These are phyloP conservation scores for Noccaea caerulescens DNA, from an alignment of 345 rosid genomes.

Conservation along the genomic window DNA sequence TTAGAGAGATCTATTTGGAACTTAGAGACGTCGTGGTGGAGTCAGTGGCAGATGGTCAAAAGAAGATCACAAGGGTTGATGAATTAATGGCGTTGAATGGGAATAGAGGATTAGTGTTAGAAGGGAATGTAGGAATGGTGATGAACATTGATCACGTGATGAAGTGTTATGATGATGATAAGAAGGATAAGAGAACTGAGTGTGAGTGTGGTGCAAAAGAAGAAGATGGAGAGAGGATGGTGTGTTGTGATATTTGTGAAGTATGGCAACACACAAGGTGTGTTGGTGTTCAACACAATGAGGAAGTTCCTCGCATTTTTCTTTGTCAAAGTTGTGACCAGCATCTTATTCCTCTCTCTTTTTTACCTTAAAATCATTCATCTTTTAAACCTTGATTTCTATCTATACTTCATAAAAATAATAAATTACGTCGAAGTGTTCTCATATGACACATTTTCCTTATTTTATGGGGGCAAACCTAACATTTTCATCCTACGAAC, in stretches of 20 bases:
- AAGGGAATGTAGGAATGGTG: slow-evolving; percentile 51
- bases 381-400: slow-evolving; percentile 4
- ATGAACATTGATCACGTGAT: slow-evolving; percentile 31
- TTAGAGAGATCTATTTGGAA: slow-evolving; percentile 77
- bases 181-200: slow-evolving; percentile 47
- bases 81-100: slow-evolving; percentile 47
- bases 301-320: slow-evolving; percentile 73
- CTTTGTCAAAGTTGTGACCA: slow-evolving; percentile 86
- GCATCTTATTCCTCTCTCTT: slow-evolving; percentile 62
- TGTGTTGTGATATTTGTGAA: slow-evolving; percentile 84
- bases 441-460: too few species aligned
- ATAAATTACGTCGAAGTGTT: neutral
- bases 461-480: too few species aligned
- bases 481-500: too few species aligned
- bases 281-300: slow-evolving; percentile 63
- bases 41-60: slow-evolving; percentile 49
- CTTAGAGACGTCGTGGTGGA: slow-evolving; percentile 58
- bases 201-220: slow-evolving; percentile 72
- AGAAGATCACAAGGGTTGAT: slow-evolving; percentile 50
- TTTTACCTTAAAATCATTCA: slow-evolving; percentile 51
- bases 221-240: slow-evolving; percentile 86
- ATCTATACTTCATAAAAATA: slow-evolving; percentile 2
- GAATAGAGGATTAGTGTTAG: slow-evolving; percentile 50
- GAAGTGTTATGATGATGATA: slow-evolving; percentile 43
- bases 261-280: slow-evolving; percentile 92